These are phyloP conservation scores for Rhodotorula sp. DNA, from an alignment of 1,284 basidiomycete species.

Conservation along the genomic window DNA sequence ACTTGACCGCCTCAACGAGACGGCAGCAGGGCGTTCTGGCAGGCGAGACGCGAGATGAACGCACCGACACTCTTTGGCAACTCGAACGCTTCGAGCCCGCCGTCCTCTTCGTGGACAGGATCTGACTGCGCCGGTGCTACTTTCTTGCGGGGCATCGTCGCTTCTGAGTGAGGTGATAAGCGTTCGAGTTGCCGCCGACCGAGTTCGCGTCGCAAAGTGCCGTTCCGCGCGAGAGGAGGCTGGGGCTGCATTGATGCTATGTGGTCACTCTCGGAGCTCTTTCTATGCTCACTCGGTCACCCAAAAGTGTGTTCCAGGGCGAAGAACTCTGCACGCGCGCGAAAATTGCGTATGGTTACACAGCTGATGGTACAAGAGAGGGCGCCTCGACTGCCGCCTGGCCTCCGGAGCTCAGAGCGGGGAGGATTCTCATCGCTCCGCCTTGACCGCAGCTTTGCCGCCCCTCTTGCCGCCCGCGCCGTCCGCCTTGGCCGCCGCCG, in stretches of 20 bases:
- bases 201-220: too few species aligned
- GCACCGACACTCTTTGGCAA: constrained; percentile 36
- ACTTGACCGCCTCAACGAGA: too few species aligned
- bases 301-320: too few species aligned
- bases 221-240: not conserved
- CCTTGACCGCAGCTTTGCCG: constrained; percentile 30
- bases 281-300: too few species aligned
- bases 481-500: constrained; percentile 5
- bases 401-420: too few species aligned
- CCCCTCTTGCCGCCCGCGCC: constrained; percentile 17
- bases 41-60: constrained; percentile 5
- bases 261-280: too few species aligned
- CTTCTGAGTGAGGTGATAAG: too few species aligned
- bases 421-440: constrained; percentile 10
- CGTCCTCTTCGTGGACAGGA: not conserved
- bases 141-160: constrained; percentile 22
- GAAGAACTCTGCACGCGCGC: not conserved
- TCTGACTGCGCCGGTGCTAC: not conserved
- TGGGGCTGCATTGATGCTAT: accelerated
- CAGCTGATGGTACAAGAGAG: not conserved
- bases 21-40: too few species aligned
- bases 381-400: too few species aligned
- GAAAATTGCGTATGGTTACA: not conserved
- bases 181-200: not conserved
- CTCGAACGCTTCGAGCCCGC: constrained; percentile 33